A percentile compares a stretch with the other conserved stretches of the same genome.
Conservation (phyloP, 2,329 filamentous ascomycete genomes). For the Botrytis sinoallii region DNA sequence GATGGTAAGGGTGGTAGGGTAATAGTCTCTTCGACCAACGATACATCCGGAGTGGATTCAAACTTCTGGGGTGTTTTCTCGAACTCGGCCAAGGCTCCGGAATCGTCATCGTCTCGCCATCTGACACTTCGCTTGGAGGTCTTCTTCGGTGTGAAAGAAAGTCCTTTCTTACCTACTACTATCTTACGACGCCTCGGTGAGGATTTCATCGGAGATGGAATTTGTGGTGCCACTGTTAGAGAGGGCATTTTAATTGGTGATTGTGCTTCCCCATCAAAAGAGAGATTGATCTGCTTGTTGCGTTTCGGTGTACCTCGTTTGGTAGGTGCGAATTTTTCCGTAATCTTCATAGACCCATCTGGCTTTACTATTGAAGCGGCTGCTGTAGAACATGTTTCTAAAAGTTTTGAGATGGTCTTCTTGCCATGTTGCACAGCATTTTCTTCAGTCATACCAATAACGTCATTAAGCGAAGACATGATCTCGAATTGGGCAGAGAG, state of each 20-base stretch:
- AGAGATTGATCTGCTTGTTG: conserved; percentile 50
- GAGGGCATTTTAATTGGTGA: conserved; percentile 40
- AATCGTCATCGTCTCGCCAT: conserved; percentile 89
- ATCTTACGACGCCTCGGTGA: conserved; percentile 79
- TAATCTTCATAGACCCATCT: conserved; percentile 62
- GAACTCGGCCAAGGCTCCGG: conserved; percentile 84
- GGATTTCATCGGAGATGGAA: conserved; percentile 66
- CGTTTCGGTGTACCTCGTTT: conserved; percentile 76
- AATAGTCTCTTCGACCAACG: conserved; percentile 48
- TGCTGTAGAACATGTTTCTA: conserved; percentile 71
- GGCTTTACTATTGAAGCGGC: conserved; percentile 86
- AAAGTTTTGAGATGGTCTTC: conserved; percentile 70
- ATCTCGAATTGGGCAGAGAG: conserved; percentile 91
- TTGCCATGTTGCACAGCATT: conserved; percentile 80
- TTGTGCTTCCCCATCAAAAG: conserved; percentile 24
- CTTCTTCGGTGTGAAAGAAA: conserved; percentile 81
- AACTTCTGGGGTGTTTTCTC: conserved; percentile 81
- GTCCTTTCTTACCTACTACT: conserved; percentile 61
- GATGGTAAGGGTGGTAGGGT: conserved; percentile 50
- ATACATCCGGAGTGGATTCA: conserved; percentile 54
- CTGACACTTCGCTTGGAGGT: conserved; percentile 75
- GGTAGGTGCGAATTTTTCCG: conserved; percentile 66
- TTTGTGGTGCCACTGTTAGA: conserved; percentile 38
- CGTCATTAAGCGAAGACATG: conserved; percentile 75
- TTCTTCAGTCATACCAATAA: conserved; percentile 76